These are phyloP conservation scores for Venturia pyrina DNA, from an alignment of 2,329 filamentous ascomycete species.

Conservation along the genomic window DNA sequence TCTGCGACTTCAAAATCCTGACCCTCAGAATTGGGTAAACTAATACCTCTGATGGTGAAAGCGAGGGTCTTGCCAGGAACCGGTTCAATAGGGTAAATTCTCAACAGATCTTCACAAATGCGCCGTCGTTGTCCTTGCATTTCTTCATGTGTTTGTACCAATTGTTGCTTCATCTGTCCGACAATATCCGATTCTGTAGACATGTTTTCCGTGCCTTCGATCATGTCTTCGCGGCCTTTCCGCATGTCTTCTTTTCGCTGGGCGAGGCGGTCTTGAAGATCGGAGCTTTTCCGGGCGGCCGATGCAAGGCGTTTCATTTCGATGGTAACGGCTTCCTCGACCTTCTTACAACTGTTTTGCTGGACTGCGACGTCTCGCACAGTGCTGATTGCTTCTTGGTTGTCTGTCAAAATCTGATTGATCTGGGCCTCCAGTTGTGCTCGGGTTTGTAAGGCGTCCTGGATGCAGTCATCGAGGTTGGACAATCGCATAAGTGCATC, in stretches of 20 bases:
- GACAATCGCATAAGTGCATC: slow-evolving; percentile 79
- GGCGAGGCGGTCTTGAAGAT: slow-evolving; percentile 56
- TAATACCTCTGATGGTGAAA: slow-evolving; percentile 73
- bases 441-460: slow-evolving; percentile 74
- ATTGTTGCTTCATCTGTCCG: slow-evolving; percentile 44
- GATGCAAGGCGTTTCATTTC: slow-evolving; percentile 58
- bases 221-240: slow-evolving; percentile 50
- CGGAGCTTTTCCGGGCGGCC: slow-evolving; percentile 52
- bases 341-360: slow-evolving; percentile 29
- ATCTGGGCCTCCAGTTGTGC: slow-evolving; percentile 70
- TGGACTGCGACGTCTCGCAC: slow-evolving; percentile 24
- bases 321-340: slow-evolving; percentile 44
- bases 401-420: slow-evolving; percentile 38
- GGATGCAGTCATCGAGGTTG: slow-evolving; percentile 81
- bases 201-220: slow-evolving; percentile 50
- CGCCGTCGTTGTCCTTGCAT: slow-evolving; percentile 81
- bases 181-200: slow-evolving; percentile 34
- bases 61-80: slow-evolving; percentile 53
- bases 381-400: slow-evolving; percentile 26
- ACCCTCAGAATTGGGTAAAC: slow-evolving; percentile 63
- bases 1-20: slow-evolving; percentile 51
- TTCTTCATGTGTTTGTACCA: slow-evolving; percentile 50
- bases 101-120: slow-evolving; percentile 71
- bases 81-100: slow-evolving; percentile 73
- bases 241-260: slow-evolving; percentile 59